Conservation (phyloP, 371 early-diverging fungal species). For the Actinomortierella wolfii region DNA sequence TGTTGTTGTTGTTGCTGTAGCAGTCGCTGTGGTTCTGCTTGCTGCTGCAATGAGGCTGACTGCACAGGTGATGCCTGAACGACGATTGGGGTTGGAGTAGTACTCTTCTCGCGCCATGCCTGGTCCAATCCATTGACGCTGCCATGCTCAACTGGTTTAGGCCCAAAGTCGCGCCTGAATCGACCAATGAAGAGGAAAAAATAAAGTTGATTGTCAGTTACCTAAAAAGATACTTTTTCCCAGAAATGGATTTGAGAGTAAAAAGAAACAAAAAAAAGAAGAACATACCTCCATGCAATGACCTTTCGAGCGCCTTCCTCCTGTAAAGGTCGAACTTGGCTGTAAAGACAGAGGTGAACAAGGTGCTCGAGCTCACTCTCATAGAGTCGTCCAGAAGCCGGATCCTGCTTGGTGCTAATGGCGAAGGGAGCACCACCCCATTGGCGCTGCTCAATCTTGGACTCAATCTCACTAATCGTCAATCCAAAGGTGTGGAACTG, state of each 20-base stretch:
- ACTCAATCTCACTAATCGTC: slow-evolving; percentile 23
- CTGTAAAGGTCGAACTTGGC: slow-evolving; percentile 23
- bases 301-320: slow-evolving; percentile 32
- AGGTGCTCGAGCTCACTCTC: slow-evolving; percentile 28
- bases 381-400: slow-evolving; percentile 6
- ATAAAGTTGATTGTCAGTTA: too few species aligned
- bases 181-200: too few species aligned
- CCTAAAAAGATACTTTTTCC: too few species aligned
- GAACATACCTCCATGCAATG: slow-evolving; percentile 31
- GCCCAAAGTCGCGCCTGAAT: too few species aligned
- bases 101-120: too few species aligned
- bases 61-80: background rate
- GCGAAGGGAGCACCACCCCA: slow-evolving; percentile 38
- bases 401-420: slow-evolving; percentile 20
- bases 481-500: slow-evolving; percentile 31
- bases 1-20: background rate
- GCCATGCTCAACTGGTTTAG: too few species aligned
- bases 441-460: slow-evolving; percentile 22
- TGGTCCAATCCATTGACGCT: too few species aligned
- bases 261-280: too few species aligned
- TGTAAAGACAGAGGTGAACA: slow-evolving; percentile 27
- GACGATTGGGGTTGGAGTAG: background rate
- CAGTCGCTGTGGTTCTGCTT: background rate
- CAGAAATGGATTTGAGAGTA: too few species aligned
- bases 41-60: background rate